Conservation (phyloP, 768 basidiomycete genomes). For the Amyloporia xantha region DNA sequence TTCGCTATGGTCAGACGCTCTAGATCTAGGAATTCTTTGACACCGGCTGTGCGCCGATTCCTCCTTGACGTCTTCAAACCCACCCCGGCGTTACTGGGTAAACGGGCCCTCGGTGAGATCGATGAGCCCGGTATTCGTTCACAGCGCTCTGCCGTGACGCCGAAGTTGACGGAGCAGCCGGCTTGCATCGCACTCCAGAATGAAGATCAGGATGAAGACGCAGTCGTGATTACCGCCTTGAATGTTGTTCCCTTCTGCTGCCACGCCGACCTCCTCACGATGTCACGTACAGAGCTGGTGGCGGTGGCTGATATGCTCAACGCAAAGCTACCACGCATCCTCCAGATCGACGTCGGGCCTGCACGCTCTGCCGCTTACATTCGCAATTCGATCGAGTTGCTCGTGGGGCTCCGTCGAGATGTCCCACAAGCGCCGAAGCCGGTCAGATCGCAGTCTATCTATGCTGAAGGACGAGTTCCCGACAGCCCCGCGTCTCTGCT, state of each 20-base stretch:
- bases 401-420: constrained; percentile 48
- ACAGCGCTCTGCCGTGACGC: constrained; percentile 5
- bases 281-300: constrained; percentile 49
- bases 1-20: neutral
- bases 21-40: constrained; percentile 15
- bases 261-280: constrained; percentile 64
- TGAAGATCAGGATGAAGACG: constrained; percentile 45
- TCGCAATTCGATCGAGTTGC: constrained; percentile 46
- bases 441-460: constrained; percentile 10
- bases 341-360: constrained; percentile 43
- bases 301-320: constrained; percentile 51
- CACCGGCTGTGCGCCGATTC: constrained; percentile 33
- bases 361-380: constrained; percentile 37
- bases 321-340: constrained; percentile 41
- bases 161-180: neutral
- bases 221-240: constrained; percentile 58
- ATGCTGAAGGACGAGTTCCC: no score
- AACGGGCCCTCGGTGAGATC: constrained; percentile 19
- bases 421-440: constrained; percentile 14
- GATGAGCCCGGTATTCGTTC: constrained; percentile 3
- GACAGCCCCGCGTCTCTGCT: no score
- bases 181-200: constrained; percentile 53
- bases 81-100: constrained; percentile 17
- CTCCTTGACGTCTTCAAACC: constrained; percentile 35
- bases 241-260: constrained; percentile 59